Percentiles rank a stretch among this genome's conserved stretches.
Evolutionary conservation across 805 yeast genomes (phyloP).

Genomic region (Candida sphagnicola): DNA sequence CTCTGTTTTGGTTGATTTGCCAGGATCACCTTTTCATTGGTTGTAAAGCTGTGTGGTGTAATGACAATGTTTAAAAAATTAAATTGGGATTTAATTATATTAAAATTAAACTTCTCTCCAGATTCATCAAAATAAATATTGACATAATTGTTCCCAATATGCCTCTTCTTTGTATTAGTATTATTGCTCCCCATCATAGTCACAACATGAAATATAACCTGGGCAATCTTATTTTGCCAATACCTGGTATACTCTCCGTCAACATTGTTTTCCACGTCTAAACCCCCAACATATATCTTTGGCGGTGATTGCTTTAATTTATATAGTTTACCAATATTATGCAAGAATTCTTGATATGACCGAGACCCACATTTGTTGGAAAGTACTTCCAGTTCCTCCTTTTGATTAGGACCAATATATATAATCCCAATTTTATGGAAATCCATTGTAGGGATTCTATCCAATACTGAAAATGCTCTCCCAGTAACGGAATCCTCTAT

Average conservation of each 20-base stretch:
- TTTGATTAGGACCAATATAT: slow-evolving; percentile 69
- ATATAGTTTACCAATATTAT: slow-evolving; percentile 57
- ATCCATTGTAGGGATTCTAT: slow-evolving; percentile 72
- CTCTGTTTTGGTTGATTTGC: slow-evolving; percentile 6
- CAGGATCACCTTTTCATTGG: slow-evolving; percentile 2
- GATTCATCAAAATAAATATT: slow-evolving; percentile 80
- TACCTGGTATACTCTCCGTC: slow-evolving; percentile 76
- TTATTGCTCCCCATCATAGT: slow-evolving; percentile 69
- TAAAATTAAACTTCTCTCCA: slow-evolving; percentile 60
- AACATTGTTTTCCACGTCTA: slow-evolving; percentile 61
- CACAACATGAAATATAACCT: slow-evolving; percentile 72
- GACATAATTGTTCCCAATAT: slow-evolving; percentile 82
- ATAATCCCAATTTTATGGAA: slow-evolving; percentile 76
- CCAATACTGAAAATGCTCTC: slow-evolving; percentile 58
- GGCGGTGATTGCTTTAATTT: slow-evolving; percentile 45
- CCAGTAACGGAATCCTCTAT: slow-evolving; percentile 43
- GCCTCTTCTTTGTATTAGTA: slow-evolving; percentile 65
- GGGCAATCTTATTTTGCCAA: slow-evolving; percentile 70
- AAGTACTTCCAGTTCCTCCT: slow-evolving; percentile 59
- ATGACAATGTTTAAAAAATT: slow-evolving; percentile 79
- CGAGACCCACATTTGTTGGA: slow-evolving; percentile 61
- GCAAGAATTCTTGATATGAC: slow-evolving; percentile 57
- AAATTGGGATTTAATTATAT: slow-evolving; percentile 71
- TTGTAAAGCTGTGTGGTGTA: slow-evolving; percentile 49
- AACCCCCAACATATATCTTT: slow-evolving; percentile 65